These are phyloP conservation scores for Dichotomopilus funicola DNA, from an alignment of 2,329 filamentous ascomycete genomes.

Conservation along the genomic window DNA sequence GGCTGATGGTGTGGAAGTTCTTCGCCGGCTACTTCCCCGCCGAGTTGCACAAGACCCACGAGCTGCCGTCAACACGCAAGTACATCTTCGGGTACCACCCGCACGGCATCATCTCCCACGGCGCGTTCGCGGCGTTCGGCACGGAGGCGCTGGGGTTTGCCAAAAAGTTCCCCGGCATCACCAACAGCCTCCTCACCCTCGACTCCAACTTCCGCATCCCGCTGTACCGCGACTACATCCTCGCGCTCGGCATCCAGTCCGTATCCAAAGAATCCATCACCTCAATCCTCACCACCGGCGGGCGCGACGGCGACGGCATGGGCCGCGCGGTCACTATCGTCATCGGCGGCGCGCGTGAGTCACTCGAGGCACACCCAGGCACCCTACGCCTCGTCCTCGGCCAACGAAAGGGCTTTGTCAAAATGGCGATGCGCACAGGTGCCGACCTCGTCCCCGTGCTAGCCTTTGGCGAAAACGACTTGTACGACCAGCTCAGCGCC, in stretches of 20 bases:
- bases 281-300: constrained; percentile 76
- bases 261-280: constrained; percentile 90
- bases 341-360: constrained; percentile 85
- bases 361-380: constrained; percentile 77
- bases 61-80: constrained; percentile 73
- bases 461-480: constrained; percentile 89
- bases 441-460: constrained; percentile 90
- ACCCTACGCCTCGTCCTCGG: constrained; percentile 71
- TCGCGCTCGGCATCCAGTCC: constrained; percentile 78
- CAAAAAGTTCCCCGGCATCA: constrained; percentile 87
- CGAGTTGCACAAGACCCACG: constrained; percentile 74
- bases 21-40: constrained; percentile 94
- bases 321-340: constrained; percentile 96
- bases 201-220: constrained; percentile 93
- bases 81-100: constrained; percentile 98
- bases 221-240: constrained; percentile 88
- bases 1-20: constrained; percentile 71
- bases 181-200: constrained; percentile 87
- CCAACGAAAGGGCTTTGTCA: constrained; percentile 85
- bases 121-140: constrained; percentile 86
- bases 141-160: constrained; percentile 86
- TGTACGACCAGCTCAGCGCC: constrained; percentile 84
- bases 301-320: constrained; percentile 72
- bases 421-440: constrained; percentile 85
- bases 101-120: constrained; percentile 94